Base-by-base conservation (phyloP, 495 filamentous ascomycete species). In the Parathielavia hyrcaniae region DNA sequence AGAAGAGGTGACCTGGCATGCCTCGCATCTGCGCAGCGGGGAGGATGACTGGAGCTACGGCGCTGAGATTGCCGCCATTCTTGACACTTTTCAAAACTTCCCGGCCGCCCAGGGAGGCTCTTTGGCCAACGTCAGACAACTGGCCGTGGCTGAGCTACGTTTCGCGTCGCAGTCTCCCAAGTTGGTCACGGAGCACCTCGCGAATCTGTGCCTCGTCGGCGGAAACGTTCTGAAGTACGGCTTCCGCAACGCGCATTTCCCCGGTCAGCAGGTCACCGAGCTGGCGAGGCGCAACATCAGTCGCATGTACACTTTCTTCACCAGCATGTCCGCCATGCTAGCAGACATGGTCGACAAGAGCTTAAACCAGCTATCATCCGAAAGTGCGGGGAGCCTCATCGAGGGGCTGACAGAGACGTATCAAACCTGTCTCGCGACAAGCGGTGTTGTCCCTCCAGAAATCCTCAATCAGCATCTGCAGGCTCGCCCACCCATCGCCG, bases 281-380 rank as follows among this genome's bases (percentile, higher is more conserved):
- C 60, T 53, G 30, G 55, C 65, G 46, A 60, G 50, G 32, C 62
- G 30, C 19, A 32, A 58, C 22, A 55, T 79, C 7, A 17, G 40
- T 14, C 61, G 68, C 32, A 74, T 68, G 19, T 71, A 77, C 46
- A 50, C 64, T 5, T 71, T 73, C 45, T 82, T 75, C 62, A 67
- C 51, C 20, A 47, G 60, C 22, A 67, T 75, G 43, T 75, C 79
- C 0, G 51, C 63, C n/a, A 69, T 67, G 4, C 57, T 82, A 9
- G 67, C 70, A 8, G 51, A 55, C 30, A 65, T 79, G 50, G 71
- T 80, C 22, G 79, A 81, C 4, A 81, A 75, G 47, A 71, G 75
- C 44, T 69, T 75, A 57, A 80, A 75, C 34, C 72, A 67, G 48
- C 65, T 82, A 26, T 66, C 69, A 13, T 64, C 68, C 11, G 75